phyloP scores from a whole-genome alignment of 1,139 yeast species.

The Meyerozyma athensensis region DNA sequence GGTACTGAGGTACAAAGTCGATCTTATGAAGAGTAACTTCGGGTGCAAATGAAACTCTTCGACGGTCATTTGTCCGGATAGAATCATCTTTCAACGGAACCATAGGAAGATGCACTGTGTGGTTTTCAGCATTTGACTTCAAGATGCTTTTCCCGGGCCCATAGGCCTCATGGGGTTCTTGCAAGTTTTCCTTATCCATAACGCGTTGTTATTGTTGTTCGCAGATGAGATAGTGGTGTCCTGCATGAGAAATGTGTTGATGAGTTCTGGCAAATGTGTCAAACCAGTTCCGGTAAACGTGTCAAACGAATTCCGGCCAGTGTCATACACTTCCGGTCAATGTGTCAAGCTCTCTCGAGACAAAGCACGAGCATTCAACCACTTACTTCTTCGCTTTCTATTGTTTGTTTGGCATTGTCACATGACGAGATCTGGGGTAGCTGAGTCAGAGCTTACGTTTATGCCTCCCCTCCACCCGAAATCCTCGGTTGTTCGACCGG shows the following conservation, averaged over 20 bases:
- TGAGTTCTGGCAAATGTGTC: too few relatives aligned
- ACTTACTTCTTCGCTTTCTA: too few relatives aligned
- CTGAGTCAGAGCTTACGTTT: conserved; percentile 1
- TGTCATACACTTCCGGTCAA: too few relatives aligned
- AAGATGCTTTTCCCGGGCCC: conserved; percentile 2
- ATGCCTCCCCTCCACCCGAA: conserved; percentile 2
- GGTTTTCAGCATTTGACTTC: not conserved
- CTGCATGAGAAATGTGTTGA: too few relatives aligned
- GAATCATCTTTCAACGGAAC: not conserved
- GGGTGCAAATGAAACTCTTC: conserved; percentile 73
- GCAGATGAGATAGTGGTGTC: not conserved
- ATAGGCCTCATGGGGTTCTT: not conserved
- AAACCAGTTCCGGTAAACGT: too few relatives aligned
- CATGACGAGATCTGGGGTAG: conserved; percentile 1
- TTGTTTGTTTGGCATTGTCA: not conserved
- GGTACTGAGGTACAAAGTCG: conserved; percentile 37
- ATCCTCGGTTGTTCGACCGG: conserved; percentile 1
- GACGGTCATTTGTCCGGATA: not conserved
- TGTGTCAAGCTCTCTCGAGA: too few relatives aligned
- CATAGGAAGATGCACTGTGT: not conserved
- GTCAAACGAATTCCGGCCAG: too few relatives aligned
- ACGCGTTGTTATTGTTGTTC: conserved; percentile 2
- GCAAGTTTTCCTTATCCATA: conserved; percentile 2
- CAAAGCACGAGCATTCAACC: too few relatives aligned
- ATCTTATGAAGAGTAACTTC: conserved; percentile 71